These are phyloP conservation scores for Hymenoscyphus fructigenus DNA, from an alignment of 2,329 filamentous ascomycete genomes.

Conservation along the genomic window DNA sequence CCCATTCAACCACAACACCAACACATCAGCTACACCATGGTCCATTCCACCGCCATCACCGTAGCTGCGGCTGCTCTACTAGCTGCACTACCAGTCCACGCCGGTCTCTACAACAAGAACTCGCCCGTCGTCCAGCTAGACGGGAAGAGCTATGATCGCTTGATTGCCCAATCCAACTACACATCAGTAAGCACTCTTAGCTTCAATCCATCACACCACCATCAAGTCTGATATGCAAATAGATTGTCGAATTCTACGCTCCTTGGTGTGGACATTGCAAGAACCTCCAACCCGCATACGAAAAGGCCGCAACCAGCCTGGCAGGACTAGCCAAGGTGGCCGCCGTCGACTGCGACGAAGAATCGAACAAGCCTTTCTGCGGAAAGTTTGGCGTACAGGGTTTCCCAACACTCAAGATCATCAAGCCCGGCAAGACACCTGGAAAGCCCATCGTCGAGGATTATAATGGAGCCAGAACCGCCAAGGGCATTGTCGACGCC, in stretches of 20 bases:
- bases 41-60: conserved; percentile 51
- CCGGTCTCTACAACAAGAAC: conserved; percentile 79
- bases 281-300: conserved; percentile 92
- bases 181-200: conserved; percentile 66
- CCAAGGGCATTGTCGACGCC: conserved; percentile 84
- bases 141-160: conserved; percentile 72
- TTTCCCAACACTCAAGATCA: conserved; percentile 94
- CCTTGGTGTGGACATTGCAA: conserved; percentile 98
- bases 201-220: not conserved
- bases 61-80: conserved; percentile 60
- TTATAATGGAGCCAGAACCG: conserved; percentile 79
- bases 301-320: conserved; percentile 87
- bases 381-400: conserved; percentile 83
- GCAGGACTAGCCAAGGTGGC: conserved; percentile 93
- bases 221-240: conserved; percentile 18
- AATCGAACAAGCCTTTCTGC: conserved; percentile 86
- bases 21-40: conserved; percentile 45
- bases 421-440: conserved; percentile 78
- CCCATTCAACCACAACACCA: not conserved
- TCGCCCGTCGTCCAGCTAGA: conserved; percentile 85
- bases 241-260: conserved; percentile 85
- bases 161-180: conserved; percentile 87
- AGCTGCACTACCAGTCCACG: conserved; percentile 62
- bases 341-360: conserved; percentile 92
- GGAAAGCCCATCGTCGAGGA: conserved; percentile 83